These are phyloP conservation scores for Xylaria sp. DNA, from an alignment of 2,329 filamentous ascomycete genomes.

Conservation along the genomic window DNA sequence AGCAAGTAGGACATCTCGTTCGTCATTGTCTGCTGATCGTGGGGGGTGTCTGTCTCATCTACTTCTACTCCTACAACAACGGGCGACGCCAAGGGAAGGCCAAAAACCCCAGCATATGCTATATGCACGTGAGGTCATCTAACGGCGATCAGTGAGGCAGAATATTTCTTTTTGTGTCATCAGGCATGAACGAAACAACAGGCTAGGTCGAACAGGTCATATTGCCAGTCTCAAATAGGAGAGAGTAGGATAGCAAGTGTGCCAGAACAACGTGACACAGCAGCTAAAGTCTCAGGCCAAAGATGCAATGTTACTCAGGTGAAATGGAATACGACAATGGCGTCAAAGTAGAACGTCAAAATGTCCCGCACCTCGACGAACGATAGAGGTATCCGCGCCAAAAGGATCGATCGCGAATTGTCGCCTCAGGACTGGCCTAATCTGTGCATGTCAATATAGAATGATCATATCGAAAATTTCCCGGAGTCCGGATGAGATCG, in stretches of 20 bases:
- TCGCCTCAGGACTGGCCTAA: conserved; percentile 7
- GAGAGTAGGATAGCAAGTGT: conserved; percentile 4
- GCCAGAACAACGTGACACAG: conserved; percentile 25
- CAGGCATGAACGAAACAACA: conserved; percentile 11
- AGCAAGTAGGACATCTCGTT: neutral
- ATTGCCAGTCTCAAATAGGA: conserved; percentile 12
- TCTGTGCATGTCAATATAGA: conserved; percentile 22
- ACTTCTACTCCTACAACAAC: conserved; percentile 1
- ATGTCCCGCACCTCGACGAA: conserved; percentile 10
- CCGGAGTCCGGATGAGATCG: conserved; percentile 30
- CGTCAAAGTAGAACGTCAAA: conserved; percentile 5
- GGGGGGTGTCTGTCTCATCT: neutral
- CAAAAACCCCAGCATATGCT: neutral
- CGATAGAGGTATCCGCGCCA: conserved; percentile 2
- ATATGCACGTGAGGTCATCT: conserved; percentile 25
- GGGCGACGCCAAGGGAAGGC: conserved; percentile 6
- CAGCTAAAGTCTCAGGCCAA: conserved; percentile 18
- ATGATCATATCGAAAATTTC: conserved; percentile 21
- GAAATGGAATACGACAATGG: conserved; percentile 9
- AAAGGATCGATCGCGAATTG: conserved; percentile 31
- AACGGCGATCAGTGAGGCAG: neutral
- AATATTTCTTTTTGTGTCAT: conserved; percentile 17
- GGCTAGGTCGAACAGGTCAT: conserved; percentile 12
- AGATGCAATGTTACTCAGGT: conserved; percentile 27
- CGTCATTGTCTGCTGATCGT: conserved; percentile 8